Percentiles rank a stretch among this genome's conserved stretches.
Evolutionary conservation across 257 asterid genomes (phyloP).

Genomic region (Solanum paucissectum): DNA sequence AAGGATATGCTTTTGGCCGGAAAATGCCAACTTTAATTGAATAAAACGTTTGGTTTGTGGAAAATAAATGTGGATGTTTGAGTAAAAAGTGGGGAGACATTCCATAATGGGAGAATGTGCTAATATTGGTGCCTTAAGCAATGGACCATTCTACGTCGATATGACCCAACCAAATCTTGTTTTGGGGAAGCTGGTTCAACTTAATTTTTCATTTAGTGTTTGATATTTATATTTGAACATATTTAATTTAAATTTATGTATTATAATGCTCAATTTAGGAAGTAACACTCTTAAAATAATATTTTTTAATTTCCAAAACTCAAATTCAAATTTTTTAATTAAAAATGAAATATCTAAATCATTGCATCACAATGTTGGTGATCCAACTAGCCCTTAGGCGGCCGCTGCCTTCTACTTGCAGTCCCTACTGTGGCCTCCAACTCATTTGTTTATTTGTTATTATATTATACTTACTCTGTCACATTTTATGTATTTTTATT

Average conservation of each 20-base stretch:
- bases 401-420: not conserved
- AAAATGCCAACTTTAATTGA: not conserved
- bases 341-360: not conserved
- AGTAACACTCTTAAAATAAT: too few species aligned
- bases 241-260: fast-evolving
- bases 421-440: not conserved
- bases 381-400: not conserved
- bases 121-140: not conserved
- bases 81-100: not conserved
- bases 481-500: not conserved
- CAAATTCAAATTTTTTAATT: not conserved
- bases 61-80: not conserved
- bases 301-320: not conserved
- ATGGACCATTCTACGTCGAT: not conserved
- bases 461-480: not conserved
- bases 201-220: fast-evolving
- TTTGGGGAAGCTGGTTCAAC: too few species aligned
- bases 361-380: not conserved
- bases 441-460: not conserved
- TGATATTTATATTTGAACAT: not conserved
- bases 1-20: not conserved
- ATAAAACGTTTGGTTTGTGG: not conserved
- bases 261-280: not conserved
- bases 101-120: not conserved
- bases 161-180: not conserved